Conservation (phyloP, 139 green algal species). For the Micromonas commoda region DNA sequence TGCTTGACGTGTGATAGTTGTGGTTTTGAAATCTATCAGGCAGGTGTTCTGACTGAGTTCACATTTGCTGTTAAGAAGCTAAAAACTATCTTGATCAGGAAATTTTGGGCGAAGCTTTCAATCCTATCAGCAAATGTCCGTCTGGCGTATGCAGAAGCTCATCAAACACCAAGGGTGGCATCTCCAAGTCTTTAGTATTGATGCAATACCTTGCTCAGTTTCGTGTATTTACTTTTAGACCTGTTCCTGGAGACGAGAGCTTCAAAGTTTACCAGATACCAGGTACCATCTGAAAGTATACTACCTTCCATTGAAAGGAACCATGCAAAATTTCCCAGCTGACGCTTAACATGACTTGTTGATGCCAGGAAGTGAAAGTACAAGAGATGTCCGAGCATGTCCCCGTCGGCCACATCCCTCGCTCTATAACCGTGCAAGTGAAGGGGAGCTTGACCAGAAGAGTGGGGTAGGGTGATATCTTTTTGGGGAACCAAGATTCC, state of each 20-base stretch:
- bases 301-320: background rate
- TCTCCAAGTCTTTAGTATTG: background rate
- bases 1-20: slow-evolving; percentile 22
- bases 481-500: background rate
- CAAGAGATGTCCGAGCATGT: slow-evolving; percentile 65
- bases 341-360: background rate
- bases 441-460: slow-evolving; percentile 73
- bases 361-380: slow-evolving; percentile 39
- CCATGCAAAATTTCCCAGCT: background rate
- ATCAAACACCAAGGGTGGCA: background rate
- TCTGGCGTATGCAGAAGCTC: background rate
- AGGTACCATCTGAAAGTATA: background rate
- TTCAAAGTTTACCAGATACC: slow-evolving; percentile 20
- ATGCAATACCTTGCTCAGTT: background rate
- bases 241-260: slow-evolving; percentile 18
- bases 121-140: background rate
- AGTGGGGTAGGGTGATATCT: slow-evolving; percentile 39
- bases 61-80: background rate
- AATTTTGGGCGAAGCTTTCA: background rate
- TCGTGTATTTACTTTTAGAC: background rate
- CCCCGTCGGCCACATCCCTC: slow-evolving; percentile 83
- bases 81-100: background rate
- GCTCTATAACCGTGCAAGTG: slow-evolving; percentile 81
- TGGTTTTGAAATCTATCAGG: slow-evolving; percentile 14
- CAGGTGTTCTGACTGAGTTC: background rate